Conservation (phyloP, 352 stramenopile species). For the Phytophthora colocasiae region DNA sequence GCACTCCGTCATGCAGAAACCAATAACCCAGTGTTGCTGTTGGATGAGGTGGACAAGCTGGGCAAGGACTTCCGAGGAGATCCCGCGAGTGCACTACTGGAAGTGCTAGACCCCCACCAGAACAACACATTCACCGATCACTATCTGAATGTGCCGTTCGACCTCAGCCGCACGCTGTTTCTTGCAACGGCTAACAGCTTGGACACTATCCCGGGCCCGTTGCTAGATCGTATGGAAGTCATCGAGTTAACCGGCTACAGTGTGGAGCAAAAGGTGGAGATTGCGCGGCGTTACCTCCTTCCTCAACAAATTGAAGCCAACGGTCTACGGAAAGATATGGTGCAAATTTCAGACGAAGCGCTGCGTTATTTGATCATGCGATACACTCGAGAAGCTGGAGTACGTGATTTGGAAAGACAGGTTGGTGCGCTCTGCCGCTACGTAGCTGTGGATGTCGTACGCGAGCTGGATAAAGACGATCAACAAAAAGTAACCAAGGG, state of each 20-base stretch:
- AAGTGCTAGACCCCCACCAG: conserved; percentile 89
- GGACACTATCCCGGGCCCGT: conserved; percentile 73
- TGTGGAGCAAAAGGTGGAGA: conserved; percentile 86
- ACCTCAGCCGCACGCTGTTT: conserved; percentile 87
- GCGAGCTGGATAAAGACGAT: conserved; percentile 45
- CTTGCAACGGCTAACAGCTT: conserved; percentile 87
- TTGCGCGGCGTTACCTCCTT: conserved; percentile 78
- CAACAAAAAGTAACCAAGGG: conserved; percentile 19
- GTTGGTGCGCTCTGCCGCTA: conserved; percentile 80
- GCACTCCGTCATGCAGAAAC: conserved; percentile 77
- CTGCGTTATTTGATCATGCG: conserved; percentile 76
- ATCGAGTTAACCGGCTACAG: conserved; percentile 87
- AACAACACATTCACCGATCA: conserved; percentile 90
- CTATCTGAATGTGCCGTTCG: conserved; percentile 89
- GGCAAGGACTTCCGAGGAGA: conserved; percentile 77
- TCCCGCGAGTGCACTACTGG: conserved; percentile 73
- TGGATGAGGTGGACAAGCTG: conserved; percentile 92
- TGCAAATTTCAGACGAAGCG: conserved; percentile 64
- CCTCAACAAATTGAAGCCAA: conserved; percentile 83
- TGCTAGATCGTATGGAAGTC: conserved; percentile 89
- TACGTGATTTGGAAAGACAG: conserved; percentile 84
- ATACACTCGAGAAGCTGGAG: conserved; percentile 90
- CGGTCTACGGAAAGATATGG: conserved; percentile 55
- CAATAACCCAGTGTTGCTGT: conserved; percentile 78
- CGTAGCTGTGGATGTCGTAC: conserved; percentile 73